Conservation (phyloP, 371 early-diverging fungal genomes). For the Umbelopsis sp. region DNA sequence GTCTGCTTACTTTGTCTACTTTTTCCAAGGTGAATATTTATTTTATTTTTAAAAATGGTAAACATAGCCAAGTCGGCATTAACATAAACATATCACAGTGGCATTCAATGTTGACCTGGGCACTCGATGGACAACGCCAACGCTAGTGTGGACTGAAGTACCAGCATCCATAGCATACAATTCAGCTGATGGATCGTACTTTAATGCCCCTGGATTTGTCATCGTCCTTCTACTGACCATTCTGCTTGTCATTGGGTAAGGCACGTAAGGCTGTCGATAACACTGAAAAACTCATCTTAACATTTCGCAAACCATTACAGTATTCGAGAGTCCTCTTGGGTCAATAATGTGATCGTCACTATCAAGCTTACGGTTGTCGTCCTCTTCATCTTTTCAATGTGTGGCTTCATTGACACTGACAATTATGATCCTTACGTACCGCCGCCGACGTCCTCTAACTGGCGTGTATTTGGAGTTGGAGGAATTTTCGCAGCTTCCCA, state of each 20-base stretch:
- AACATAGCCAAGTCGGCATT: too few species aligned
- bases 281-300: neutral
- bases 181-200: conserved; percentile 50
- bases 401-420: conserved; percentile 62
- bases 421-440: conserved; percentile 88
- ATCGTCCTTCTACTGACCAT: conserved; percentile 63
- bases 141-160: conserved; percentile 60
- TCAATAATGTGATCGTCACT: conserved; percentile 72
- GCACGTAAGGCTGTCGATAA: neutral
- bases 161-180: conserved; percentile 41
- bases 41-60: too few species aligned
- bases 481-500: conserved; percentile 81
- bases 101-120: conserved; percentile 55
- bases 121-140: conserved; percentile 60
- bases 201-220: conserved; percentile 77
- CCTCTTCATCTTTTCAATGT: conserved; percentile 77
- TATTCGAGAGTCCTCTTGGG: conserved; percentile 70
- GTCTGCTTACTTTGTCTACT: conserved; percentile 77
- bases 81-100: conserved; percentile 26
- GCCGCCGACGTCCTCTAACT: conserved; percentile 44
- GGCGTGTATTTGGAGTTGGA: conserved; percentile 65
- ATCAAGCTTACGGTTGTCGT: conserved; percentile 78
- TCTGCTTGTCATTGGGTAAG: conserved; percentile 66
- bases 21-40: conserved; percentile 37
- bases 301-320: conserved; percentile 19